Evolutionary conservation across 495 filamentous ascomycete genomes (phyloP), one percentile per base, ranked within the genome.

Genomic region (Elaphomyces granulatus): DNA sequence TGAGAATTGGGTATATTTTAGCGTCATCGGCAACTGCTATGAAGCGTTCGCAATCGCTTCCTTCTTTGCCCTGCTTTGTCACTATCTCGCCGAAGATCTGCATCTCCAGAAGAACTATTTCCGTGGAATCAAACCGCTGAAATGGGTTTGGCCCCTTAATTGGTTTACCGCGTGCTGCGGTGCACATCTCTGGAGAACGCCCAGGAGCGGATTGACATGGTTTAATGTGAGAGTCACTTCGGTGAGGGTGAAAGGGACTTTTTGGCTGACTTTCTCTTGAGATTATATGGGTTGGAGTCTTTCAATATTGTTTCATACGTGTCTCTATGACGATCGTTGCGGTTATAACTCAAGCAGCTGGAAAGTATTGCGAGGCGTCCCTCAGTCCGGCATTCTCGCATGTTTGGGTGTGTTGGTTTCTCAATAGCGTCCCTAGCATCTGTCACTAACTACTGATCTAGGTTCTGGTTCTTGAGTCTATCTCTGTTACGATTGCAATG

Each of bases 31-130:
- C 45, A 77, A 93, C 51, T 92, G 83, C 58, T 93, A 93, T 58
- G 87, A 94, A 63, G 85, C 87, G 3, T 90, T 94, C 50, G 81
- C 84, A 32, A 88, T 94, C 43, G 78, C 83, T 21, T 80, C 79
- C 40, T 94, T 94, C 68, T 94, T 94, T 58, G 74, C 81, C n/a
- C 67, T 94, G 15, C 55, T 85, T 48, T 84, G 80, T 47, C 68
- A 76, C 49, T 84, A 84, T 51, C 70, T 82, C 32, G 77, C 72
- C 14, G 77, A 77, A 12, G 68, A 72, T 43, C 60, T 86, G 15
- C 79, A 80, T 43, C 63, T 70, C 8, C 81, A 86, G 58, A 86
- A 86, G 52, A 66, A 81, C 16, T 83, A 77, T 58, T 86, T 86
- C 43, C 66, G 80, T 37, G 52, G 60, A 32, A 58, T 83, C 48